These are phyloP conservation scores for Penicillium robsamsonii DNA, from an alignment of 495 filamentous ascomycete genomes.

Conservation along the genomic window DNA sequence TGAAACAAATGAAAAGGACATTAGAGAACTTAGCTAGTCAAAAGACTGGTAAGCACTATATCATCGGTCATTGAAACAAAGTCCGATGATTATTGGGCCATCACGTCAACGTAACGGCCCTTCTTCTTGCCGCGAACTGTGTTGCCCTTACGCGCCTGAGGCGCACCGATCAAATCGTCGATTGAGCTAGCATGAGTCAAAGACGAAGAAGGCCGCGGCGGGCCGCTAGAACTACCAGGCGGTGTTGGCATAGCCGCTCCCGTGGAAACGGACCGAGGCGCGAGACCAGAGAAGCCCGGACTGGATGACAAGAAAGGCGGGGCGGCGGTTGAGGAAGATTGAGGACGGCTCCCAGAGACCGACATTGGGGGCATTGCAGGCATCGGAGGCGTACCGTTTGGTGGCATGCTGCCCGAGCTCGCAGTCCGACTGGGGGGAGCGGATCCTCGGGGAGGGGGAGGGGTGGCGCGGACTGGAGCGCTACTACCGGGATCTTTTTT, in stretches of 20 bases:
- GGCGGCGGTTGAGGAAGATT: conserved; percentile 40
- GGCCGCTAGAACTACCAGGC: conserved; percentile 27
- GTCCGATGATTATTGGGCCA: conserved; percentile 53
- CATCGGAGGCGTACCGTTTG: conserved; percentile 31
- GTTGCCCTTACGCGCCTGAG: conserved; percentile 62
- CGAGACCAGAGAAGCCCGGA: conserved; percentile 38
- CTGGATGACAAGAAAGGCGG: conserved; percentile 39
- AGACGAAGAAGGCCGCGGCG: conserved; percentile 57
- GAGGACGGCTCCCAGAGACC: conserved; percentile 32
- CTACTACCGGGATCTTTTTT: conserved; percentile 68
- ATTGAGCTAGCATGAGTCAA: conserved; percentile 80
- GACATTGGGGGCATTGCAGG: conserved; percentile 31
- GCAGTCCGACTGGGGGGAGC: conserved; percentile 42
- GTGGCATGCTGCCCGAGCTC: conserved; percentile 38
- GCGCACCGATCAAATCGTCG: conserved; percentile 76
- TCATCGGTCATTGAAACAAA: not conserved
- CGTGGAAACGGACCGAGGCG: conserved; percentile 40
- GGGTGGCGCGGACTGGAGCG: conserved; percentile 48
- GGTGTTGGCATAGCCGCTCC: conserved; percentile 36
- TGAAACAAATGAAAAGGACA: conserved; percentile 31
- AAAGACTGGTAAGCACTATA: conserved; percentile 3
- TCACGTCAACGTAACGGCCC: conserved; percentile 88
- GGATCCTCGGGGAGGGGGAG: conserved; percentile 51
- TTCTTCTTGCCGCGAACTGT: conserved; percentile 74
- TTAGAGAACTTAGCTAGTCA: conserved; percentile 14